Evolutionary conservation across 2,329 filamentous ascomycete genomes (phyloP), one percentile per base, ranked within the genome.

Genomic region (Furcasterigmium furcatum): DNA sequence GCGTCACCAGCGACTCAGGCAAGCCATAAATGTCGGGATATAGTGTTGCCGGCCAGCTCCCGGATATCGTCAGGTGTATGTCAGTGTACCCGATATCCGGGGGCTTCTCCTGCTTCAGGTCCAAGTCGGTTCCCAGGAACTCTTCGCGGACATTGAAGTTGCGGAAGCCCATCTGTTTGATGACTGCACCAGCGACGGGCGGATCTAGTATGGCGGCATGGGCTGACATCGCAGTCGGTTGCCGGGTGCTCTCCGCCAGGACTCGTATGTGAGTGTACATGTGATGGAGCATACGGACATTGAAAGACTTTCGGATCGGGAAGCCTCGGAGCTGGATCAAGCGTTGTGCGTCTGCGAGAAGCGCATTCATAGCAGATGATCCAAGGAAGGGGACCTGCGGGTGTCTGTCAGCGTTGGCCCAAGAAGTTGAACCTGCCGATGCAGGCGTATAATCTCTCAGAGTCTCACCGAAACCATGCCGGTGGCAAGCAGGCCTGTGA

Each of bases 261-360:
- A 75, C 63, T 0, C 72, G 65, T 6, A 71, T 57, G 41, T 68
- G 72, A 0, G 65, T 68, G 47, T 75, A 75, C 55, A 71, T 71
- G 46, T 74, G 71, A 46, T 75, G 72, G 0, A 76, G 53, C 0
- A 74, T 51, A 3, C 71, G 65, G 1, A 65, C 56, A 18, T 71
- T 68, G 14, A 68, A 63, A 2, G 70, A 68, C 32, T 70, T 72
- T 8, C 53, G 56, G 4, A 61, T 61, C 6, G 59, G 57, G 1
- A 73, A 47, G 0, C 72, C 70, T 7, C 59, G 58, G 7, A 67
- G 43, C 2, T 64, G 64, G 5, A 74, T 71, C 12, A 73, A 62
- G 3, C 66, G 62, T 48, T 74, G 70, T 0, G 70, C 68, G 41
- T 72, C 70, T 1, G 73, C 49, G 2, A 66, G 56, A n/a, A 64